These are phyloP conservation scores for Leccinum subtestaceum DNA, from an alignment of 768 basidiomycete genomes.

Conservation along the genomic window DNA sequence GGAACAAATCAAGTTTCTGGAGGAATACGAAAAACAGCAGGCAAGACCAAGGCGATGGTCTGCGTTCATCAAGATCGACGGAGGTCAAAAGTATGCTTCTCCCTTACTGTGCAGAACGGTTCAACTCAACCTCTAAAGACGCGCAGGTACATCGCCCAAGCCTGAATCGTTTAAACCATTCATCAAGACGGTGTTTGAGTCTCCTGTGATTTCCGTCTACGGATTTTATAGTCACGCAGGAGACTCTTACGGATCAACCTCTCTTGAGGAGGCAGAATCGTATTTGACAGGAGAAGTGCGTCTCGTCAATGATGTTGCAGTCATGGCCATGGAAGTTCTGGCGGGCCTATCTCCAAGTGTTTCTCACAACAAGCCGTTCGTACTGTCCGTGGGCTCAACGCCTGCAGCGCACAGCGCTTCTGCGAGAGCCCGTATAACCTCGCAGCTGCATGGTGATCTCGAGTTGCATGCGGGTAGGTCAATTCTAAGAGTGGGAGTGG, in stretches of 20 bases:
- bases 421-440: constrained; percentile 44
- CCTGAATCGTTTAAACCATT: constrained; percentile 56
- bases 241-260: constrained; percentile 73
- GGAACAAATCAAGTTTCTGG: constrained; percentile 64
- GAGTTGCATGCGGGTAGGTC: constrained; percentile 73
- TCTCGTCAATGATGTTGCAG: constrained; percentile 65
- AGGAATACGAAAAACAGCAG: constrained; percentile 51
- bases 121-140: constrained; percentile 42
- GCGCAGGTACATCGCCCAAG: constrained; percentile 62
- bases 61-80: constrained; percentile 78
- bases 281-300: constrained; percentile 70
- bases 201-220: constrained; percentile 58
- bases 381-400: constrained; percentile 83
- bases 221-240: constrained; percentile 86
- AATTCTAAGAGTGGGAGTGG: neutral
- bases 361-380: constrained; percentile 48
- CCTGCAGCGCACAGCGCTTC: constrained; percentile 82
- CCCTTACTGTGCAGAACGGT: neutral
- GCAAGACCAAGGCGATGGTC: constrained; percentile 56
- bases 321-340: constrained; percentile 49
- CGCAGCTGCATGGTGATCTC: constrained; percentile 54
- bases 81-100: constrained; percentile 63
- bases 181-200: constrained; percentile 49
- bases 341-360: constrained; percentile 32
- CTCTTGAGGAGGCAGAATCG: constrained; percentile 57